phyloP scores from a whole-genome alignment of 2,329 filamentous ascomycete species.

The Aspergillus sojae region DNA sequence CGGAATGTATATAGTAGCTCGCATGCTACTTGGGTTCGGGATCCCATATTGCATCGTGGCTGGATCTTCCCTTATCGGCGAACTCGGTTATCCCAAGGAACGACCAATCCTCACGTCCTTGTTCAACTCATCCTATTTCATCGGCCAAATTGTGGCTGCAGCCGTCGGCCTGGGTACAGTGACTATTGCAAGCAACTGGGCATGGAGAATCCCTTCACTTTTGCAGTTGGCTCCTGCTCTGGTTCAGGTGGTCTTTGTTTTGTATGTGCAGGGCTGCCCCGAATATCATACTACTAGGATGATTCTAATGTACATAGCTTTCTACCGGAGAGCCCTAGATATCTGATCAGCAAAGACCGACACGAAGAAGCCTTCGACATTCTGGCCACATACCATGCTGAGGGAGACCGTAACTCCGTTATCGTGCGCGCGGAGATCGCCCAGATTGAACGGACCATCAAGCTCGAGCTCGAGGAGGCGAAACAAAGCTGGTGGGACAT shows the following conservation, averaged over 20 bases:
- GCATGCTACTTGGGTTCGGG: conserved; percentile 64
- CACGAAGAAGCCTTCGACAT: conserved; percentile 31
- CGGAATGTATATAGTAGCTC: conserved; percentile 63
- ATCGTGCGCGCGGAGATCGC: conserved; percentile 63
- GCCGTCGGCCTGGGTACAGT: conserved; percentile 32
- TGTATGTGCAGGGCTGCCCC: conserved; percentile 12
- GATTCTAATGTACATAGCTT: conserved; percentile 20
- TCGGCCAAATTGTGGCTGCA: conserved; percentile 33
- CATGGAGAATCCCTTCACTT: conserved; percentile 50
- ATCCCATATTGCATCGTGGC: conserved; percentile 63
- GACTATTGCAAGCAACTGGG: conserved; percentile 44
- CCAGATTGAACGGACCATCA: conserved; percentile 62
- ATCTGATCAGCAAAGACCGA: conserved; percentile 30
- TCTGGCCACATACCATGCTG: conserved; percentile 52
- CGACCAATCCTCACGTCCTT: conserved; percentile 61
- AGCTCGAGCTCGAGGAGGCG: conserved; percentile 53
- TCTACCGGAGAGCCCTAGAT: conserved; percentile 31
- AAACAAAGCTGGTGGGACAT: conserved; percentile 33
- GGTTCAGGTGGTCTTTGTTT: conserved; percentile 26
- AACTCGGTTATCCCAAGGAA: conserved; percentile 64
- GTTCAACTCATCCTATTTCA: conserved; percentile 56
- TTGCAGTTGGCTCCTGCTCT: conserved; percentile 44
- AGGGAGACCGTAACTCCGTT: conserved; percentile 53
- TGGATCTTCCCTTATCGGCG: conserved; percentile 61
- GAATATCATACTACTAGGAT: not conserved